Evolutionary conservation across 768 basidiomycete genomes (phyloP).

Genomic region (Termitomyces sp.): DNA sequence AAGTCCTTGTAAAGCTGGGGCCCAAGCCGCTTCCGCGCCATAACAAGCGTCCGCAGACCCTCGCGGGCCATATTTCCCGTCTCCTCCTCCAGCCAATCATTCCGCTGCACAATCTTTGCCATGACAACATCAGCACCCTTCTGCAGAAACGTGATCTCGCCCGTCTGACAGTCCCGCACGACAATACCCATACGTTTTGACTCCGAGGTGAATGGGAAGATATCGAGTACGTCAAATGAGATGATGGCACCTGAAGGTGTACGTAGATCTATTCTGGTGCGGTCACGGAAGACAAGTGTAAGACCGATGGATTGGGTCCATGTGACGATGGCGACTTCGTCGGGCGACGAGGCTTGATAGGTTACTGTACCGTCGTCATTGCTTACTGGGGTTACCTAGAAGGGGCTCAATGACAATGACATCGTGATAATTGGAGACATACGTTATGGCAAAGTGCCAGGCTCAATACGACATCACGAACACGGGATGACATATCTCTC

Average conservation of each 20-base stretch:
- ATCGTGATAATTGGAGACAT: slow-evolving; percentile 24
- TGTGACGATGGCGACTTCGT: slow-evolving; percentile 97
- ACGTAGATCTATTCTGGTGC: slow-evolving; percentile 83
- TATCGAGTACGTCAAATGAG: slow-evolving; percentile 82
- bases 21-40: slow-evolving; percentile 78
- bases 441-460: slow-evolving; percentile 97
- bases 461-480: slow-evolving; percentile 90
- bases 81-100: slow-evolving; percentile 99
- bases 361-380: slow-evolving; percentile 95
- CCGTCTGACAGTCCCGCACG: slow-evolving; percentile 72
- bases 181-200: slow-evolving; percentile 99
- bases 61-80: slow-evolving; percentile 98
- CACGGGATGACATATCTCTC: slow-evolving; percentile 91
- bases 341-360: slow-evolving; percentile 98
- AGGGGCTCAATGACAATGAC: not conserved
- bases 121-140: slow-evolving; percentile 99
- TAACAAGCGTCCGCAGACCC: slow-evolving; percentile 90
- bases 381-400: slow-evolving; percentile 88
- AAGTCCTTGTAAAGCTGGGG: slow-evolving; percentile 72
- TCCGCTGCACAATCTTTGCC: slow-evolving; percentile 90
- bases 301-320: slow-evolving; percentile 97
- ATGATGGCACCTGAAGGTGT: slow-evolving; percentile 64
- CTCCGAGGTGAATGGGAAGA: slow-evolving; percentile 98
- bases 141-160: slow-evolving; percentile 87
- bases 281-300: slow-evolving; percentile 85